Conservation (phyloP, 2,329 filamentous ascomycete species). For the Alternaria arbusti region DNA sequence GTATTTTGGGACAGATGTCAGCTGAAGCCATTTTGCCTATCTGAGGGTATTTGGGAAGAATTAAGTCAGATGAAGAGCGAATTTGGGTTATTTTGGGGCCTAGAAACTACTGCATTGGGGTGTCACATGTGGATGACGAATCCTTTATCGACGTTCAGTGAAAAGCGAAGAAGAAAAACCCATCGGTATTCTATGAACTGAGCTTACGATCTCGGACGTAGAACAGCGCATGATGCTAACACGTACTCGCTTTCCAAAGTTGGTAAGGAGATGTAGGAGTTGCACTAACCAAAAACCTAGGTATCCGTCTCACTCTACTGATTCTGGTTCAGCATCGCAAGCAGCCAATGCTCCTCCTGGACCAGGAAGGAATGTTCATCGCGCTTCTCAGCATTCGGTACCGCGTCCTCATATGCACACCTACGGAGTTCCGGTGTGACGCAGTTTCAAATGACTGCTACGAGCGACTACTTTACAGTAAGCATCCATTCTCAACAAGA, state of each 20-base stretch:
- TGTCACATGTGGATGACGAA: neutral
- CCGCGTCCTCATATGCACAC: neutral
- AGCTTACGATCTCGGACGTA: neutral
- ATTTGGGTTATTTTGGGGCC: conserved; percentile 21
- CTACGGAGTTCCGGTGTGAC: neutral
- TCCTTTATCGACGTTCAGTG: neutral
- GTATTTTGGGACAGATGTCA: conserved; percentile 16
- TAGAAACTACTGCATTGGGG: neutral
- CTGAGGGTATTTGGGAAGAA: conserved; percentile 6
- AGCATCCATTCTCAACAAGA: neutral
- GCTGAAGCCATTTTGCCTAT: neutral
- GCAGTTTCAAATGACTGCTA: neutral
- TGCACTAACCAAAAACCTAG: neutral
- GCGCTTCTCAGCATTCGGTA: neutral
- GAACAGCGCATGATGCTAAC: neutral
- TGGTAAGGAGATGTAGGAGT: neutral
- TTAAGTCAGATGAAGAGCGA: neutral
- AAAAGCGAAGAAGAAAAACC: neutral
- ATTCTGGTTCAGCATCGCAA: neutral
- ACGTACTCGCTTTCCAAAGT: neutral
- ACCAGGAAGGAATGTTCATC: neutral
- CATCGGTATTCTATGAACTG: neutral
- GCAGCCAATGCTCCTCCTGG: neutral
- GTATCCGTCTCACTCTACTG: neutral
- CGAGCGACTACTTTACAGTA: neutral